These are phyloP conservation scores for Aspergillus bertholletiae DNA, from an alignment of 495 filamentous ascomycete genomes.

Conservation along the genomic window DNA sequence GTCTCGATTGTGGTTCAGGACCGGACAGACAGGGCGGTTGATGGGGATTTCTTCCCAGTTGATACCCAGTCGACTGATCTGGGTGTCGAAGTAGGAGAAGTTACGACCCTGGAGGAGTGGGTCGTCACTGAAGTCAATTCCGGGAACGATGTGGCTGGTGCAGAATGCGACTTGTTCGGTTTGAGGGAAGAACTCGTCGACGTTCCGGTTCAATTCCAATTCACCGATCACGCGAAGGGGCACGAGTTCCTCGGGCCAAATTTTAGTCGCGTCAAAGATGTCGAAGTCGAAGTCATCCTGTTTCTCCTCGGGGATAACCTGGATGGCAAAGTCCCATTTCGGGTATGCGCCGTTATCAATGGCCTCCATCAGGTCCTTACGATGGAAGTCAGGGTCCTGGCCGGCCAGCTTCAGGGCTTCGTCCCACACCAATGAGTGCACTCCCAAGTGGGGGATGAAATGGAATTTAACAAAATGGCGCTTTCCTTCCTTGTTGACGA, in stretches of 20 bases:
- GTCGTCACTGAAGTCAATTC: constrained; percentile 84
- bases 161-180: constrained; percentile 82
- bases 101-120: constrained; percentile 80
- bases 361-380: constrained; percentile 68
- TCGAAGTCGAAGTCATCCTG: constrained; percentile 87
- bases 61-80: constrained; percentile 73
- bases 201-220: constrained; percentile 76
- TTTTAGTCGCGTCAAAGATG: constrained; percentile 86
- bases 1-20: constrained; percentile 44
- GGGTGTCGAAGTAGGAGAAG: constrained; percentile 87
- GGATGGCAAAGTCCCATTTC: constrained; percentile 82
- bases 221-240: constrained; percentile 80
- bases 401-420: constrained; percentile 78
- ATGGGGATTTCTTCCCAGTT: constrained; percentile 89
- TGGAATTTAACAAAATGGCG: constrained; percentile 72
- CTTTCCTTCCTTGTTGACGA: constrained; percentile 61
- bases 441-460: constrained; percentile 65
- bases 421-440: constrained; percentile 75
- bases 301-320: constrained; percentile 66
- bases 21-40: constrained; percentile 72
- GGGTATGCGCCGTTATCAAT: constrained; percentile 66
- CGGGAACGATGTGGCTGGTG: constrained; percentile 80
- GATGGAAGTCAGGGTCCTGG: constrained; percentile 77
- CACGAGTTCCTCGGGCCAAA: constrained; percentile 83
- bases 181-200: constrained; percentile 84